These are phyloP conservation scores for Phaeosphaeriaceae sp. DNA, from an alignment of 2,329 filamentous ascomycete species.

Conservation along the genomic window DNA sequence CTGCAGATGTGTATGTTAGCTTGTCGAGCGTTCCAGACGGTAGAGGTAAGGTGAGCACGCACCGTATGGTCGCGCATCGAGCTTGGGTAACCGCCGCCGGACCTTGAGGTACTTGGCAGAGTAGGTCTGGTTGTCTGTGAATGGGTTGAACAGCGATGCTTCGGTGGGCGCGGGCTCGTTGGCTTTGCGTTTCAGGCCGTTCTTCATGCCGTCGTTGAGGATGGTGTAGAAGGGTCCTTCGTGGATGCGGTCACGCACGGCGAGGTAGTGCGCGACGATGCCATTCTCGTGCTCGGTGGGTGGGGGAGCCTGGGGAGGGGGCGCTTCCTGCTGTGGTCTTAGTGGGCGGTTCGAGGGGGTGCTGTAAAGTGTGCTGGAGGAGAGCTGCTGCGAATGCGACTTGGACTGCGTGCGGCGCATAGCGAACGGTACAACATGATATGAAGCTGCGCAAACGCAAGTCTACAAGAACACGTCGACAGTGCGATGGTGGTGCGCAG, in stretches of 20 bases:
- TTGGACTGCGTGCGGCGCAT: constrained; percentile 9
- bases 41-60: too few relatives aligned
- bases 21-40: too few relatives aligned
- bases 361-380: background rate
- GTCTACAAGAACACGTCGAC: background rate
- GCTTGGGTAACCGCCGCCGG: constrained; percentile 61
- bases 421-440: constrained; percentile 14
- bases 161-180: constrained; percentile 48
- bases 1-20: constrained; percentile 37
- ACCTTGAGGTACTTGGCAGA: constrained; percentile 65
- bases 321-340: constrained; percentile 36
- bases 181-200: constrained; percentile 46
- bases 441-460: constrained; percentile 7
- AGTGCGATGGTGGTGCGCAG: too few relatives aligned
- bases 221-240: constrained; percentile 67
- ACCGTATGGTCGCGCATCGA: constrained; percentile 64
- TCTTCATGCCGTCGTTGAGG: constrained; percentile 57
- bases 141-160: constrained; percentile 61
- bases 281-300: constrained; percentile 54
- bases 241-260: constrained; percentile 62
- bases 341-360: constrained; percentile 20
- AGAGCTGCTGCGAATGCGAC: constrained; percentile 2
- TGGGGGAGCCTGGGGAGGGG: constrained; percentile 47
- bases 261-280: constrained; percentile 59
- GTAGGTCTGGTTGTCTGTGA: constrained; percentile 68